Base-by-base conservation (phyloP, 2,329 filamentous ascomycete species). In the Colletotrichum sp. region DNA sequence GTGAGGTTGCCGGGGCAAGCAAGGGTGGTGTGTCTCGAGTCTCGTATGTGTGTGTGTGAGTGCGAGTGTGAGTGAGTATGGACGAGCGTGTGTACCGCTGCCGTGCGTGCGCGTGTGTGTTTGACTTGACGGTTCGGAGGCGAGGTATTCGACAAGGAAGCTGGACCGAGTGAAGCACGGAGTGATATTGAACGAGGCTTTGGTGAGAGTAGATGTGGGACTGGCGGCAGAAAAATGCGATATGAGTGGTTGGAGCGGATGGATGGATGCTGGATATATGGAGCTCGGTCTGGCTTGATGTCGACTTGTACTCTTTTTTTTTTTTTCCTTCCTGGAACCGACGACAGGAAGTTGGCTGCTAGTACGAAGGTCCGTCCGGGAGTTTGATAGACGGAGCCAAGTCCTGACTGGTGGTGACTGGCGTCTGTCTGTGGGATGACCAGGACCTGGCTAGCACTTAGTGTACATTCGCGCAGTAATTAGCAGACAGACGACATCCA, bases 171-270 rank as follows among this genome's bases (percentile, higher is more conserved):
- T 62, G 57, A 62, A 62, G 57, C 57, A 62, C 57, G 57, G 57
- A 62, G 57, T 62, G 57, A 62, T 62, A 62, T 62, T 62, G 39
- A 44, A 44, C 39, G 57, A n/a, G 57, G 30, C 57, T 62, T 62
- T 62, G 57, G 57, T 62, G n/a, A 30, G 13, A 62, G 26, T 7
- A 62, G 8, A 28, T 34, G 57, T 62, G 57, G 57, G 57, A 34
- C 57, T 5, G 9, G 28, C 28, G 57, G 28, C 13, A n/a, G 28
- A 30, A 30, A 62, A 34, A 78, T 78, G 80, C 81, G 81, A 80
- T 81, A 83, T 81, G 82, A 81, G 81, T 84, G 81, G 81, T 81
- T 81, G 81, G 84, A 81, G 84, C 84, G 85, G 84, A 82, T 85
- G 84, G 81, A 80, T 76, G 77, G 77, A 79, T 70, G 72, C 74